Evolutionary conservation across 192 early-diverging fungal species (phyloP).

Genomic region (Chytriomyces sp.): DNA sequence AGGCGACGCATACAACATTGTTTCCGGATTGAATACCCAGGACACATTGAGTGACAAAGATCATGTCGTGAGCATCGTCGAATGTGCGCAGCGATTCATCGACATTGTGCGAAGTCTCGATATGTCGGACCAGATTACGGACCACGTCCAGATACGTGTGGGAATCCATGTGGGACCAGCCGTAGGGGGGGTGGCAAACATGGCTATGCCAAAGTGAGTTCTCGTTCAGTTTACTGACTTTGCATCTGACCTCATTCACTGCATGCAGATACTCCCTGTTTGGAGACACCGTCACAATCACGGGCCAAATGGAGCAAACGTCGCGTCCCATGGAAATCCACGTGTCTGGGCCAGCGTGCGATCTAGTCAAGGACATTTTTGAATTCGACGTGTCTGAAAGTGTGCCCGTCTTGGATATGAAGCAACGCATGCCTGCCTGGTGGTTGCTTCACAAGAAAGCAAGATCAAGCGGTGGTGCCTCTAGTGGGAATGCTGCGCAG

Average conservation of each 20-base stretch:
- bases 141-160: constrained; percentile 44
- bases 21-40: constrained; percentile 45
- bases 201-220: constrained; percentile 48
- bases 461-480: too few species aligned
- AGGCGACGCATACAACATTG: constrained; percentile 51
- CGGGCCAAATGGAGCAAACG: constrained; percentile 49
- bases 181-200: constrained; percentile 50
- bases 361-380: constrained; percentile 39
- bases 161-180: constrained; percentile 51
- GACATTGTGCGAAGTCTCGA: constrained; percentile 42
- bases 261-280: constrained; percentile 37
- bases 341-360: constrained; percentile 40
- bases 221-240: background rate
- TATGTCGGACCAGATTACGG: constrained; percentile 49
- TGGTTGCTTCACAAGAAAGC: constrained; percentile 46
- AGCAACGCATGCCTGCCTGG: constrained; percentile 34
- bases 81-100: constrained; percentile 47
- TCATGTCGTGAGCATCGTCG: constrained; percentile 41
- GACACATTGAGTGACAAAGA: constrained; percentile 21
- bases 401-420: constrained; percentile 31
- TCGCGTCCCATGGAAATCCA: constrained; percentile 45
- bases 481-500: too few species aligned
- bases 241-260: background rate
- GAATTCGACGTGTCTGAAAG: constrained; percentile 29
- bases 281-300: constrained; percentile 49